Evolutionary conservation across 306 rosid species (phyloP).

Genomic region (Vigna angularis): DNA sequence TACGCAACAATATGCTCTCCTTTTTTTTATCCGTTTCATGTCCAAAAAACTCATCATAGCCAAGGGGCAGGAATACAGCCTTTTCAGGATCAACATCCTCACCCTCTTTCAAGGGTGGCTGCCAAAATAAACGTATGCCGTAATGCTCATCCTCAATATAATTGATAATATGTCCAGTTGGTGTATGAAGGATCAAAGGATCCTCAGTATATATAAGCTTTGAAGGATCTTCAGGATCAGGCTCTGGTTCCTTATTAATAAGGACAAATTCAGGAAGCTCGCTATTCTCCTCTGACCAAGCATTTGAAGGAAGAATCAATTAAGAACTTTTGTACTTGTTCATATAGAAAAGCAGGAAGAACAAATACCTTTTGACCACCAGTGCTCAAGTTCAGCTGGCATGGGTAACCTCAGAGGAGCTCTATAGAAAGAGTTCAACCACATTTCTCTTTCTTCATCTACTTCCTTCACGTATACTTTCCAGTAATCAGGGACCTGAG

Average conservation of each 20-base stretch:
- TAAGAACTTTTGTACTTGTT: slow-evolving; percentile 19
- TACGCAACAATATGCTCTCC: slow-evolving; percentile 49
- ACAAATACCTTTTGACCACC: slow-evolving; percentile 80
- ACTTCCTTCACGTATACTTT: slow-evolving; percentile 84
- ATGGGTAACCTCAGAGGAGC: slow-evolving; percentile 93
- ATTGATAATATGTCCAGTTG: slow-evolving; percentile 78
- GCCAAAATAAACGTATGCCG: slow-evolving; percentile 91
- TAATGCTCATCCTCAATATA: slow-evolving; percentile 79
- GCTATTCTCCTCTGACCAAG: slow-evolving; percentile 63
- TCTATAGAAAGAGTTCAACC: slow-evolving; percentile 95
- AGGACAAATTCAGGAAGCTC: slow-evolving; percentile 79
- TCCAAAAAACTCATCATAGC: slow-evolving; percentile 87
- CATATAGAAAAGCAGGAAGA: background rate
- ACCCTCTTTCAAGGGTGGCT: slow-evolving; percentile 71
- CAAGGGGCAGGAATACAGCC: slow-evolving; percentile 78
- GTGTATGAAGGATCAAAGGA: slow-evolving; percentile 90
- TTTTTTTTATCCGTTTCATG: slow-evolving; percentile 24
- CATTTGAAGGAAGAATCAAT: slow-evolving; percentile 45
- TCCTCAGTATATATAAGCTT: slow-evolving; percentile 69
- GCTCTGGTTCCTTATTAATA: slow-evolving; percentile 82
- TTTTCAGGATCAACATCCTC: slow-evolving; percentile 76
- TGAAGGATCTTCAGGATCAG: slow-evolving; percentile 92
- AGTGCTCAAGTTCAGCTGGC: slow-evolving; percentile 97
- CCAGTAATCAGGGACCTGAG: slow-evolving; percentile 96
- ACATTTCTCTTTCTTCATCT: slow-evolving; percentile 95